These are phyloP conservation scores for Acacia confusa DNA, from an alignment of 306 rosid species.

Conservation along the genomic window DNA sequence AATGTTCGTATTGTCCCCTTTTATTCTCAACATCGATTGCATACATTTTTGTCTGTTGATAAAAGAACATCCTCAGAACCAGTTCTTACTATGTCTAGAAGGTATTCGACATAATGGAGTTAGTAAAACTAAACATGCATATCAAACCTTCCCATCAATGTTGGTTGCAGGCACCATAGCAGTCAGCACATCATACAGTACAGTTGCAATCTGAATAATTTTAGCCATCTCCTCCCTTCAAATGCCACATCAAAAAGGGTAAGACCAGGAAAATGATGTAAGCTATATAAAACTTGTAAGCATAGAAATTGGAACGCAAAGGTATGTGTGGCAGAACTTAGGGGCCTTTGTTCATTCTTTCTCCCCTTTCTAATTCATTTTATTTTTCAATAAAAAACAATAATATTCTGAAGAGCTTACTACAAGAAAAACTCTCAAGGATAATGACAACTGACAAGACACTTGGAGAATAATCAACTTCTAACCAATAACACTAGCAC, in stretches of 20 bases:
- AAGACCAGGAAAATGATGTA: neutral
- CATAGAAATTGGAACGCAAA: conserved; percentile 15
- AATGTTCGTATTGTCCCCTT: conserved; percentile 52
- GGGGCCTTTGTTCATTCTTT: neutral
- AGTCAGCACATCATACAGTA: conserved; percentile 56
- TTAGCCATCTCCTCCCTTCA: conserved; percentile 79
- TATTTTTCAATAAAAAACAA: neutral
- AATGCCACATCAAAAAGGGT: neutral
- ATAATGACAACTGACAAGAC: neutral
- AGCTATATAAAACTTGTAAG: conserved; percentile 1
- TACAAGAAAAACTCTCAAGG: neutral
- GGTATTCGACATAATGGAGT: conserved; percentile 6
- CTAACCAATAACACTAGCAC: neutral
- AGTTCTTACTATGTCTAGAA: conserved; percentile 14
- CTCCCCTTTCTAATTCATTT: neutral
- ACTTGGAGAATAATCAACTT: neutral
- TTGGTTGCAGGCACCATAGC: conserved; percentile 33
- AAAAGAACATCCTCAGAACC: conserved; percentile 30
- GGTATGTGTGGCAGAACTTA: neutral
- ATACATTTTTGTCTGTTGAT: conserved; percentile 46
- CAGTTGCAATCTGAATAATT: conserved; percentile 60
- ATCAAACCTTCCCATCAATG: conserved; percentile 47
- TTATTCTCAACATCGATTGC: conserved; percentile 52
- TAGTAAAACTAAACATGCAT: neutral
- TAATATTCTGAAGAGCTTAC: neutral